Evolutionary conservation across 2,329 filamentous ascomycete genomes (phyloP).

Genomic region (Helminthosporium solani): DNA sequence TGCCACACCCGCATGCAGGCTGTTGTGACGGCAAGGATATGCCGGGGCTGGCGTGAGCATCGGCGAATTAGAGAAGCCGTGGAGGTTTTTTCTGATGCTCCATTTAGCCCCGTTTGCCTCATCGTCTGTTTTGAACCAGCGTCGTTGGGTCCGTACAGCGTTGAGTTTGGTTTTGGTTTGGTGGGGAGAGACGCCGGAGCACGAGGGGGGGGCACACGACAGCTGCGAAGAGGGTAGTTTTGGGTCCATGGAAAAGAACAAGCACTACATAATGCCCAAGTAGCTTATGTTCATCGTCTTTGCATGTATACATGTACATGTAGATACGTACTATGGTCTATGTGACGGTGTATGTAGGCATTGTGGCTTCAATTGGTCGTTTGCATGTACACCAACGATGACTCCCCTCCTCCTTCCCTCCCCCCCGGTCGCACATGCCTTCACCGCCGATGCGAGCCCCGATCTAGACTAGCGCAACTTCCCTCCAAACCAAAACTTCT

Average conservation of each 20-base stretch:
- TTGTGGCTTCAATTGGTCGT: too few relatives aligned
- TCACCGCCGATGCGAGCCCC: conserved; percentile 4
- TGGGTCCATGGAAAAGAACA: too few relatives aligned
- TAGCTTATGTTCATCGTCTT: too few relatives aligned
- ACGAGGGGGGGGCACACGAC: conserved; percentile 12
- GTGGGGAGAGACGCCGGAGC: conserved; percentile 31
- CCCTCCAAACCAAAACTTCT: conserved; percentile 20
- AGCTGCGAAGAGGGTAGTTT: too few relatives aligned
- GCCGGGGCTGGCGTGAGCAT: conserved; percentile 13
- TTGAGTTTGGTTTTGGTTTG: conserved; percentile 20
- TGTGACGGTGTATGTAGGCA: too few relatives aligned
- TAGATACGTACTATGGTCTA: too few relatives aligned
- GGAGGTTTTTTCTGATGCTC: conserved; percentile 12
- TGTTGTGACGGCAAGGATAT: conserved; percentile 27
- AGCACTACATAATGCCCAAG: too few relatives aligned
- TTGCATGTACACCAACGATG: too few relatives aligned
- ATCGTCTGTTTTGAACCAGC: conserved; percentile 23
- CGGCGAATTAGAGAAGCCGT: conserved; percentile 27
- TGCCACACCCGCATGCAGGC: too few relatives aligned
- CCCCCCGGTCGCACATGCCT: background rate
- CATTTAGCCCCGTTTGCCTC: conserved; percentile 33
- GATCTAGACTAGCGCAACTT: conserved; percentile 4
- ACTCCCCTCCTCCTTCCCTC: too few relatives aligned
- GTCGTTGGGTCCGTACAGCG: conserved; percentile 16
- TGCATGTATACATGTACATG: too few relatives aligned